These are phyloP conservation scores for Apostasia ramifera DNA, from an alignment of 106 monocot species.

Conservation along the genomic window DNA sequence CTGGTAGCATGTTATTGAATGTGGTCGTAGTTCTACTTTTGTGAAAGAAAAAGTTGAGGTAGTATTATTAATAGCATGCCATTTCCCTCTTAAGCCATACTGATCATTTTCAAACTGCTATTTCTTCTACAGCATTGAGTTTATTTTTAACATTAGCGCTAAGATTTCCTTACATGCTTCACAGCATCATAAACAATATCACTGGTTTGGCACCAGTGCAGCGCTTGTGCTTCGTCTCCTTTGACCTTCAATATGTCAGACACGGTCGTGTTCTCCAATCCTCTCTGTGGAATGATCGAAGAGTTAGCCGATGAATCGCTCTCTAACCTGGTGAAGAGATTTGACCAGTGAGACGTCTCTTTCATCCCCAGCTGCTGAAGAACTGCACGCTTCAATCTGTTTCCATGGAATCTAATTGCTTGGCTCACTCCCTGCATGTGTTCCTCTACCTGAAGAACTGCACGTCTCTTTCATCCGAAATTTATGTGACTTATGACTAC, in stretches of 20 bases:
- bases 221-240: slow-evolving; percentile 25
- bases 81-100: slow-evolving; percentile 39
- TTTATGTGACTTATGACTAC: no score
- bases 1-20: background rate
- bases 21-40: background rate
- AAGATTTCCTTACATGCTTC: slow-evolving; percentile 28
- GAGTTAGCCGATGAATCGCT: slow-evolving; percentile 7
- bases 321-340: background rate
- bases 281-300: slow-evolving; percentile 15
- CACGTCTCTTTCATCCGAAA: no score
- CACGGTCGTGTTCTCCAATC: slow-evolving; percentile 64
- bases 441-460: background rate
- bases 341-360: slow-evolving; percentile 20
- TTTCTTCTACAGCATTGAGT: background rate
- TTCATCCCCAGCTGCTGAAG: slow-evolving; percentile 34
- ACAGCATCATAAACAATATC: slow-evolving; percentile 57
- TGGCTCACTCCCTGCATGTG: slow-evolving; percentile 40
- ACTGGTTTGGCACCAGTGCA: slow-evolving; percentile 35
- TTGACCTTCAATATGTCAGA: slow-evolving; percentile 41
- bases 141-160: background rate
- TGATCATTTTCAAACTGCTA: background rate
- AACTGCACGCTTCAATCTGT: slow-evolving; percentile 29
- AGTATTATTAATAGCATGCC: slow-evolving; percentile 29
- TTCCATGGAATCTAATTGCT: slow-evolving; percentile 34
- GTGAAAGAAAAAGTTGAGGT: background rate